These are phyloP conservation scores for Trichaptum fuscoviolaceum DNA, from an alignment of 768 basidiomycete genomes.

Conservation along the genomic window DNA sequence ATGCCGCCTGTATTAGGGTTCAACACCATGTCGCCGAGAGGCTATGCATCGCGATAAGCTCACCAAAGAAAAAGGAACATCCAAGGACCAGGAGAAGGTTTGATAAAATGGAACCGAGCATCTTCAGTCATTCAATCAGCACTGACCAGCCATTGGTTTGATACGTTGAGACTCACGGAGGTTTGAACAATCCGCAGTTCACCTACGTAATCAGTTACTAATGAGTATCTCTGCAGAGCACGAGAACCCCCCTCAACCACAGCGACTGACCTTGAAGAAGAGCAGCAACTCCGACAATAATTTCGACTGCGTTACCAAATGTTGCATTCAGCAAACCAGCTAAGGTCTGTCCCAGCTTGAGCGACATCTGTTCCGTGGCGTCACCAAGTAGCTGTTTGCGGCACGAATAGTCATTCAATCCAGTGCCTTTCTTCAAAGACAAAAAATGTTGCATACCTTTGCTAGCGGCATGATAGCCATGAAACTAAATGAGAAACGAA, in stretches of 20 bases:
- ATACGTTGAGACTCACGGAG: constrained; percentile 44
- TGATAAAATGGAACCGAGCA: constrained; percentile 88
- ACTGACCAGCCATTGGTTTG: neutral
- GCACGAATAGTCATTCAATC: constrained; percentile 5
- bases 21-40: neutral
- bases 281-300: constrained; percentile 86
- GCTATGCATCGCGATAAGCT: constrained; percentile 16
- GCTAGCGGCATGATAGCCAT: constrained; percentile 85
- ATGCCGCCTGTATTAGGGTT: constrained; percentile 49
- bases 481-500: constrained; percentile 74
- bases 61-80: constrained; percentile 83
- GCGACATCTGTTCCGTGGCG: constrained; percentile 75
- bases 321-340: constrained; percentile 85
- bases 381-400: constrained; percentile 65
- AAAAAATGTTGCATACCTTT: constrained; percentile 41
- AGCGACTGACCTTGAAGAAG: constrained; percentile 57
- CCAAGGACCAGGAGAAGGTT: constrained; percentile 89
- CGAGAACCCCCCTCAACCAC: neutral
- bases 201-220: constrained; percentile 32
- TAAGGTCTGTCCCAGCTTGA: constrained; percentile 76
- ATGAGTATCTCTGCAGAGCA: neutral
- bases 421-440: neutral
- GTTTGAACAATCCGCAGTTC: constrained; percentile 90
- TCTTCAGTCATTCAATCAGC: constrained; percentile 32
- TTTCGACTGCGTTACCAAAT: constrained; percentile 81